phyloP scores from a whole-genome alignment of 2,329 filamentous ascomycete genomes.

The Diaporthe sp. region DNA sequence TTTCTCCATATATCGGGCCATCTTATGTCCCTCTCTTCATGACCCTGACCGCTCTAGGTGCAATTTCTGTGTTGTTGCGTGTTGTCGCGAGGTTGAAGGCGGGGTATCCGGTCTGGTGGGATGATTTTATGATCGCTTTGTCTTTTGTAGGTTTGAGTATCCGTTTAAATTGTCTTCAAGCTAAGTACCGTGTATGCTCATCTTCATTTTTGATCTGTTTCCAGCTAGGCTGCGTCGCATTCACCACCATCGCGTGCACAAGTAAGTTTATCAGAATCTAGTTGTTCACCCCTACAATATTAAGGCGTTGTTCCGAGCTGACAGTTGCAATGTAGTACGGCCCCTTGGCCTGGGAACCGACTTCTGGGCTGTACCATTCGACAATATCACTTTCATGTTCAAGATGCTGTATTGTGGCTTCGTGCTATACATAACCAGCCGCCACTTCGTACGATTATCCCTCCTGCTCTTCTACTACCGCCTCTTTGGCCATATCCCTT shows the following conservation, averaged over 20 bases:
- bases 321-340: background rate
- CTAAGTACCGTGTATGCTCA: background rate
- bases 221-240: constrained; percentile 4
- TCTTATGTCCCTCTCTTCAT: background rate
- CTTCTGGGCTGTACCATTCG: constrained; percentile 9
- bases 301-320: background rate
- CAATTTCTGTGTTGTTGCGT: constrained; percentile 1
- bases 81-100: constrained; percentile 11
- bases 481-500: background rate
- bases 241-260: background rate
- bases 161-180: too few relatives aligned
- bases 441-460: background rate
- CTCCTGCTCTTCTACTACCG: constrained; percentile 16
- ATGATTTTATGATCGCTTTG: constrained; percentile 2
- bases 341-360: constrained; percentile 14
- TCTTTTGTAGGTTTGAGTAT: background rate
- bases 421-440: constrained; percentile 13
- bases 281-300: background rate
- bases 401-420: background rate
- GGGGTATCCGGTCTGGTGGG: constrained; percentile 18
- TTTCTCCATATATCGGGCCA: background rate
- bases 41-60: background rate
- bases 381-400: constrained; percentile 13
- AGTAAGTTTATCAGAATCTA: background rate
- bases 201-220: background rate